A percentile compares a stretch with the other conserved stretches of the same genome.
Conservation (phyloP, 2,329 filamentous ascomycete genomes). For the Pseudocercospora vitis region DNA sequence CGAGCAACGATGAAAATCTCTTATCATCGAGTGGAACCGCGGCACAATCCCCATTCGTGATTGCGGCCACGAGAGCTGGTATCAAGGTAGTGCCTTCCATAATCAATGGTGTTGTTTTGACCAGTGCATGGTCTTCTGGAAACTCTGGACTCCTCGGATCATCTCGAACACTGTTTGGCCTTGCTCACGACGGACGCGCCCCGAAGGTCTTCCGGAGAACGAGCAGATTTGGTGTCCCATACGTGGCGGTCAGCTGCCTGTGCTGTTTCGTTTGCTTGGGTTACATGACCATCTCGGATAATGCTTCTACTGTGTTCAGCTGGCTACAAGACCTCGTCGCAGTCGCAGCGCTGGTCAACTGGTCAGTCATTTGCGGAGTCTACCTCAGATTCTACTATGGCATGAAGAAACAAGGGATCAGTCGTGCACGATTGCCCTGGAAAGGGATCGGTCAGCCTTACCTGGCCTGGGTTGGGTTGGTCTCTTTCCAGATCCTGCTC, state of each 20-base stretch:
- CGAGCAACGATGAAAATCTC: conserved; percentile 34
- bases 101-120: conserved; percentile 69
- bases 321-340: conserved; percentile 68
- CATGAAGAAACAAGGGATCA: conserved; percentile 54
- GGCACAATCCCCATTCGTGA: conserved; percentile 63
- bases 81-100: conserved; percentile 62
- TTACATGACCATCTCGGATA: conserved; percentile 17
- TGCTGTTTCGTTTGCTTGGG: conserved; percentile 18
- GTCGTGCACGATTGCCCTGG: conserved; percentile 62
- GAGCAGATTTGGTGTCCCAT: conserved; percentile 27
- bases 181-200: conserved; percentile 64
- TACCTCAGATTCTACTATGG: conserved; percentile 63
- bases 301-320: conserved; percentile 48
- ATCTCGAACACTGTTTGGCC: conserved; percentile 53
- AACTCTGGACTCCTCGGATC: conserved; percentile 56
- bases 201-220: conserved; percentile 52
- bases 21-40: conserved; percentile 36
- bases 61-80: conserved; percentile 62
- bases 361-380: conserved; percentile 63
- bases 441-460: conserved; percentile 66
- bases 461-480: conserved; percentile 58
- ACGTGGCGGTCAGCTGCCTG: conserved; percentile 20
- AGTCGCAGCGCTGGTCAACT: conserved; percentile 65
- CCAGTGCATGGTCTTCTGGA: conserved; percentile 60
- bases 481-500: conserved; percentile 55